Percentiles rank a stretch among this genome's conserved stretches.
phyloP scores from a whole-genome alignment of 192 early-diverging fungal species.

The Coemansia sp. region DNA sequence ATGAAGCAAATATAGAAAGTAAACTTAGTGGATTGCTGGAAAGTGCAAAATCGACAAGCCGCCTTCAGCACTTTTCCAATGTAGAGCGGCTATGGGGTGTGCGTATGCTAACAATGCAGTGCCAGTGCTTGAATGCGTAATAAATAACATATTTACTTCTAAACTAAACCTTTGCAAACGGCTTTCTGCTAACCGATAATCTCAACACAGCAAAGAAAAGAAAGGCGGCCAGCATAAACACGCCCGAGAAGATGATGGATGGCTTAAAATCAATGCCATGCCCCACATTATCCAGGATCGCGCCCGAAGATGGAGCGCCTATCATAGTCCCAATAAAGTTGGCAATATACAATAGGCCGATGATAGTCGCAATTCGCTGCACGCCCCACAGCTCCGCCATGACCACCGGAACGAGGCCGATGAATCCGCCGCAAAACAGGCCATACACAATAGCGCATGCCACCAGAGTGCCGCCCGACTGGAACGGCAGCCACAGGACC shows the following conservation, averaged over 20 bases:
- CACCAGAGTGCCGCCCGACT: constrained; percentile 37
- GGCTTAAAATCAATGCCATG: constrained; percentile 41
- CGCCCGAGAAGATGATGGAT: constrained; percentile 47
- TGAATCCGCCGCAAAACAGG: constrained; percentile 61
- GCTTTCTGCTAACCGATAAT: neutral
- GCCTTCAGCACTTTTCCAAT: too few relatives aligned
- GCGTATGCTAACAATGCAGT: too few relatives aligned
- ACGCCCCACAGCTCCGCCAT: constrained; percentile 61
- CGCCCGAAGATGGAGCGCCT: constrained; percentile 57
- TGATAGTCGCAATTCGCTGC: constrained; percentile 59
- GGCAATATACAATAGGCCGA: constrained; percentile 58
- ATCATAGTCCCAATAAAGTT: constrained; percentile 57
- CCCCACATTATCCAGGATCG: constrained; percentile 57
- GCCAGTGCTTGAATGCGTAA: too few relatives aligned
- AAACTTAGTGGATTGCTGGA: too few relatives aligned
- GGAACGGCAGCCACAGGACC: constrained; percentile 60
- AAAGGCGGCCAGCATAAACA: constrained; percentile 34
- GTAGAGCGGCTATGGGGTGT: too few relatives aligned
- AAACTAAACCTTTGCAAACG: constrained; percentile 24
- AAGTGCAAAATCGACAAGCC: too few relatives aligned
- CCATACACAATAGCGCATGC: constrained; percentile 59
- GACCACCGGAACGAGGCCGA: constrained; percentile 59
- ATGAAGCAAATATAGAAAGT: neutral
- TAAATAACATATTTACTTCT: too few relatives aligned
- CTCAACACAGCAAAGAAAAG: constrained; percentile 31